Evolutionary conservation across 2,329 filamentous ascomycete genomes (phyloP).

Genomic region (Neonectria ditissima): DNA sequence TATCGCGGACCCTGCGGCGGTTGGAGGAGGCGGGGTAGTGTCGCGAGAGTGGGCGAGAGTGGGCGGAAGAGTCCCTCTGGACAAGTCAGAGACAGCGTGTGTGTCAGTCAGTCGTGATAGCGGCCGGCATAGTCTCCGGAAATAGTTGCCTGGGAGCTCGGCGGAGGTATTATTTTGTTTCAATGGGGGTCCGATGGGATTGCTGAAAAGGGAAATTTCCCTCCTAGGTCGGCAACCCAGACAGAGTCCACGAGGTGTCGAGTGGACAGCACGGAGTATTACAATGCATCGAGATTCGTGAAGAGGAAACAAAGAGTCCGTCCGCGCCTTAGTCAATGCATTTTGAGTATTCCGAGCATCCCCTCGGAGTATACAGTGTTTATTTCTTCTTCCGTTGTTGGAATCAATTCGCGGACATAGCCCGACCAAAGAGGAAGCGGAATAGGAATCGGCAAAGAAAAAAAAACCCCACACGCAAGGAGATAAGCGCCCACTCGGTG

Average conservation of each 20-base stretch:
- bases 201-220: constrained; percentile 41
- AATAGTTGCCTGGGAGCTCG: constrained; percentile 7
- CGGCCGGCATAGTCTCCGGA: constrained; percentile 37
- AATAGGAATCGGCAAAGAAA: constrained; percentile 1
- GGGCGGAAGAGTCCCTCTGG: constrained; percentile 13
- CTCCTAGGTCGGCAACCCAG: constrained; percentile 29
- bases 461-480: background rate
- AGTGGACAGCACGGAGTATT: constrained; percentile 3
- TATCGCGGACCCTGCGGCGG: constrained; percentile 13
- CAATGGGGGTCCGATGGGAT: constrained; percentile 5
- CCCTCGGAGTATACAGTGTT: background rate
- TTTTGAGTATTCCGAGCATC: background rate
- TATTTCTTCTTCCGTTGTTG: background rate
- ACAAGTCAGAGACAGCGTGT: constrained; percentile 7
- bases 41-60: constrained; percentile 21
- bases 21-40: constrained; percentile 25
- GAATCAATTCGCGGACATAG: constrained; percentile 11
- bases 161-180: constrained; percentile 17
- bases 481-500: constrained; percentile 13
- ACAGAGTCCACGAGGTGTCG: background rate
- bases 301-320: background rate
- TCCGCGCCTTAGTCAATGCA: background rate
- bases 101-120: constrained; percentile 8
- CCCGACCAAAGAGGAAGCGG: constrained; percentile 5
- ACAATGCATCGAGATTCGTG: constrained; percentile 6